A percentile compares a stretch with the other conserved stretches of the same genome.
Evolutionary conservation across 192 early-diverging fungal species (phyloP).

Genomic region (Hyaloraphidium curvatum): DNA sequence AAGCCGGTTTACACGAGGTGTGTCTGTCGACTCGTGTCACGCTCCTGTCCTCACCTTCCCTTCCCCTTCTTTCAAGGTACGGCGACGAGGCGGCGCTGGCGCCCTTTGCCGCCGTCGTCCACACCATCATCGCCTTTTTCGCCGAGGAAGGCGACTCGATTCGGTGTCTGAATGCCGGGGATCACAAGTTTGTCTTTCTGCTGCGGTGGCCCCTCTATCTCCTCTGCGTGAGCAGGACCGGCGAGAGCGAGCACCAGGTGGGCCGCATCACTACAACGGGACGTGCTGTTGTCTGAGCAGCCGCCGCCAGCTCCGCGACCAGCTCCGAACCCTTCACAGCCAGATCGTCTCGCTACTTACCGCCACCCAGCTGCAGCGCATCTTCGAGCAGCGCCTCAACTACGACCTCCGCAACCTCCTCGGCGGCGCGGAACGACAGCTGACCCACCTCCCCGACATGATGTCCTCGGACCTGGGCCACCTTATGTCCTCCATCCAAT

Average conservation of each 20-base stretch:
- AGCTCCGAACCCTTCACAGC: constrained; percentile 56
- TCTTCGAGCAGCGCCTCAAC: constrained; percentile 69
- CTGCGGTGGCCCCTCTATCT: constrained; percentile 65
- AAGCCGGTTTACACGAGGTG: constrained; percentile 85
- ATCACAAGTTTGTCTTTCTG: constrained; percentile 65
- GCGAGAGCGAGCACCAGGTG: constrained; percentile 54
- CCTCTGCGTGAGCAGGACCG: constrained; percentile 56
- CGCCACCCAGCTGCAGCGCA: constrained; percentile 50
- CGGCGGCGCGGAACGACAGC: constrained; percentile 59
- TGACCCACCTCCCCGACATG: constrained; percentile 51
- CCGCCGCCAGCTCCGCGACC: constrained; percentile 40
- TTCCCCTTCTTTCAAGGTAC: constrained; percentile 24
- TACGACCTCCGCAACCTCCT: constrained; percentile 75
- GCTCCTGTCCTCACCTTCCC: background rate
- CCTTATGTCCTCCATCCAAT: constrained; percentile 54
- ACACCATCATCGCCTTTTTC: constrained; percentile 75
- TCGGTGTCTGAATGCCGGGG: constrained; percentile 40
- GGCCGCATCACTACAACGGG: background rate
- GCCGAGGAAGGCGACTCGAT: constrained; percentile 60
- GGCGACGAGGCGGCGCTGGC: constrained; percentile 79
- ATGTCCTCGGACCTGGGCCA: constrained; percentile 53
- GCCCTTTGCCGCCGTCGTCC: constrained; percentile 70
- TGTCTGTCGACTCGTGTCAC: background rate
- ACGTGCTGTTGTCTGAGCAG: constrained; percentile 1
- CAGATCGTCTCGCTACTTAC: constrained; percentile 78